phyloP scores from a whole-genome alignment of 192 early-diverging fungal species.

The Physocladia obscura region DNA sequence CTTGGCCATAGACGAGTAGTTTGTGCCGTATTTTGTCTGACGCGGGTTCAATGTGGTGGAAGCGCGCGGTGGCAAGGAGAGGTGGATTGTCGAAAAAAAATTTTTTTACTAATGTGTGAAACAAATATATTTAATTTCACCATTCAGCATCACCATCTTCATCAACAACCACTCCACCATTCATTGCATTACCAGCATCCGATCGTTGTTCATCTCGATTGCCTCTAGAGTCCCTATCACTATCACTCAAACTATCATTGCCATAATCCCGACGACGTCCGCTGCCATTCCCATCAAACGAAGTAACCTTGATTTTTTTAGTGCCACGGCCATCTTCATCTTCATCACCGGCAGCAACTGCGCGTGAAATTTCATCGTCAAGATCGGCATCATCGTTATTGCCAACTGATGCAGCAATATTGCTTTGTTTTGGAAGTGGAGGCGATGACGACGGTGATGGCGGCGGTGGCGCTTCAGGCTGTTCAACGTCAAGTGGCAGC shows the following conservation, averaged over 20 bases:
- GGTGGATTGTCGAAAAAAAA: too few relatives aligned
- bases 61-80: too few relatives aligned
- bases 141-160: constrained; percentile 31
- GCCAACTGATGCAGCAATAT: too few relatives aligned
- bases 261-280: background rate
- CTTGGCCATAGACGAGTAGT: too few relatives aligned
- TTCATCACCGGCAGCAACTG: background rate
- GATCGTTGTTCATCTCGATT: background rate
- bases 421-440: background rate
- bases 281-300: background rate
- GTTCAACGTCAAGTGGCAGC: background rate
- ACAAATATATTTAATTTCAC: too few relatives aligned
- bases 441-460: background rate
- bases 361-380: background rate
- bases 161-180: background rate
- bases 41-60: too few relatives aligned
- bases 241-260: background rate
- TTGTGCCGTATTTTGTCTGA: too few relatives aligned
- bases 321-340: background rate
- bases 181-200: background rate
- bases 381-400: background rate
- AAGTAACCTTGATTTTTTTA: constrained; percentile 13
- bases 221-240: background rate
- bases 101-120: too few relatives aligned
- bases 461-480: background rate